Base-by-base conservation (phyloP, 176 grass and related monocot genomes). In the Hsuehochloa calcarea region DNA sequence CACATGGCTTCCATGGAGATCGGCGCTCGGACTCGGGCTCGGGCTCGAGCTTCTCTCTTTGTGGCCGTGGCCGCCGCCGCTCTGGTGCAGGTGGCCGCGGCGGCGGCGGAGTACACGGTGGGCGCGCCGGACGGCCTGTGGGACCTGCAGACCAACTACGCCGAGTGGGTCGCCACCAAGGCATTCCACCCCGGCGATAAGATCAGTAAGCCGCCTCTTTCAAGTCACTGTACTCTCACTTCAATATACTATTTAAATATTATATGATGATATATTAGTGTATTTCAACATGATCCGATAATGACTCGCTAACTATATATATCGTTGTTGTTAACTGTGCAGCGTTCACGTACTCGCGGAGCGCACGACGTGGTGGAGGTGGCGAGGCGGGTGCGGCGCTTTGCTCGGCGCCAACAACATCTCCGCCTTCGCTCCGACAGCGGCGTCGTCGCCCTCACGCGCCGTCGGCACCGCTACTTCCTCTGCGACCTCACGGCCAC, bases 361-460 rank as follows among this genome's bases (percentile, higher is more conserved):
- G 60, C 86, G 70, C 94, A 97, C 72, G 71, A 95, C 65, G 87
- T 95, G 71, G 77, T 95, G 55, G 95, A 95, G 95, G 95, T 97
- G 55, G 34, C 0, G 52, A 59, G 86, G 74, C 1, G 83, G 86
- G 39, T 93, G 84, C 75, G 72, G 67, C 67, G 74, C 85, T n/a
- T 23, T 97, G 95, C 91, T 82, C 56, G 84, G 9, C n/a, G 72
- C 67, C 29, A 78, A 45, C 79, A 86, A 94, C 55, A 80, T 91
- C 75, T 61, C 70, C 41, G 83, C 93, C n/a, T 66, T 66, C 80
- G 41, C 27, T 54, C 76, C 27, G n/a, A 92, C 79, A 93, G 90
- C 87, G 94, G 92, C 61, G 67, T 86, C 65, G 35, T 97, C 64
- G 3, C 71, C 8, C 91, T 97, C 72, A 22, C 72, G n/a, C 65